phyloP scores from a whole-genome alignment of 805 yeast species.

The Nakazawaea wickerhamii region DNA sequence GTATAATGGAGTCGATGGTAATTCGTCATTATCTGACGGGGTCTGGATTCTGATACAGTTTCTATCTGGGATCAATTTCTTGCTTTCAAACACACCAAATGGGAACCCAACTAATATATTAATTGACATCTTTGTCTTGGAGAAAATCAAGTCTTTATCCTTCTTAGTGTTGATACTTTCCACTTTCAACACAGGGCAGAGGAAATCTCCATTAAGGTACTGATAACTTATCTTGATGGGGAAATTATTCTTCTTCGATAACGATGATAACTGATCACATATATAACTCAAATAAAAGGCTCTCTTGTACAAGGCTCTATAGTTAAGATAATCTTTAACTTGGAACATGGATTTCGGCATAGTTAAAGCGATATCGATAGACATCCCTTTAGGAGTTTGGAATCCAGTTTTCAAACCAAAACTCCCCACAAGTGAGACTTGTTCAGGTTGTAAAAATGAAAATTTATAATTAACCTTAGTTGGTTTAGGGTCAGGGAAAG shows the following conservation, averaged over 20 bases:
- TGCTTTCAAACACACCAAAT: constrained; percentile 60
- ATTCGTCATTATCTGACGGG: constrained; percentile 23
- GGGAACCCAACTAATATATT: constrained; percentile 73
- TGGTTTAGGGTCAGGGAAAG: constrained; percentile 91
- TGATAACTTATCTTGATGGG: constrained; percentile 59
- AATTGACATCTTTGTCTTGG: constrained; percentile 65
- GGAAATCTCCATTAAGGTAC: constrained; percentile 67
- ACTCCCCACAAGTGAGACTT: constrained; percentile 78
- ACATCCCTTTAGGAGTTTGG: constrained; percentile 48
- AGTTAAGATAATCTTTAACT: constrained; percentile 85
- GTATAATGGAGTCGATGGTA: constrained; percentile 82
- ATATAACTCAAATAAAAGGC: constrained; percentile 81
- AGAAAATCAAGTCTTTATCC: constrained; percentile 49
- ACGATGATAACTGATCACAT: constrained; percentile 54
- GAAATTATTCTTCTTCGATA: constrained; percentile 49
- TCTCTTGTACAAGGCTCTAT: constrained; percentile 84
- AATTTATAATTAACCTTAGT: constrained; percentile 61
- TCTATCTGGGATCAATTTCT: constrained; percentile 72
- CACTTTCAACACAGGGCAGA: constrained; percentile 69
- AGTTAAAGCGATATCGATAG: constrained; percentile 74
- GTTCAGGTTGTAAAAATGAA: constrained; percentile 62
- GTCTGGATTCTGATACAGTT: constrained; percentile 75
- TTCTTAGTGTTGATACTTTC: constrained; percentile 48
- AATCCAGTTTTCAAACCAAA: constrained; percentile 84
- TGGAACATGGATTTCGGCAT: constrained; percentile 77